A percentile compares a stretch with the other conserved stretches of the same genome.
These are phyloP conservation scores for Harrya chromipes DNA, from an alignment of 768 basidiomycete species.

Conservation along the genomic window DNA sequence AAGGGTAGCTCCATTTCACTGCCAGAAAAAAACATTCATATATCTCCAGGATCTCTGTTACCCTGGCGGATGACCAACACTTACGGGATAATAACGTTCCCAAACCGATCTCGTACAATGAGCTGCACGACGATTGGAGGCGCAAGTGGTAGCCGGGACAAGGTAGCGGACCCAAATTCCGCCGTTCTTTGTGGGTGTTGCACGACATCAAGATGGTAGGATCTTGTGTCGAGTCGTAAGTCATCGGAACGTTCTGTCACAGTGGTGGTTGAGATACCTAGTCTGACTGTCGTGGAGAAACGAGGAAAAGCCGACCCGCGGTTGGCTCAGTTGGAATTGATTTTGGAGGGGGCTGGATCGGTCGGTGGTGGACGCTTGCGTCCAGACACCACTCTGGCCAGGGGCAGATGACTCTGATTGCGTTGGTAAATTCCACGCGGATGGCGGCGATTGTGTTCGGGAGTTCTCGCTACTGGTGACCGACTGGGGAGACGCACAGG, in stretches of 20 bases:
- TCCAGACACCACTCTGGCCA: slow-evolving; percentile 26
- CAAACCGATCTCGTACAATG: slow-evolving; percentile 66
- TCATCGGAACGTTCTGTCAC: slow-evolving; percentile 8
- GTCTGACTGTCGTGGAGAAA: slow-evolving; percentile 52
- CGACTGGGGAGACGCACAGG: slow-evolving; percentile 31
- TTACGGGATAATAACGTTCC: slow-evolving; percentile 75
- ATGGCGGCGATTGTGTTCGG: slow-evolving; percentile 46
- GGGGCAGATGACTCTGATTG: slow-evolving; percentile 32
- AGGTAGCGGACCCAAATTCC: slow-evolving; percentile 69
- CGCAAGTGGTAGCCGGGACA: slow-evolving; percentile 79
- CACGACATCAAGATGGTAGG: slow-evolving; percentile 80
- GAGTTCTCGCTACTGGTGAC: slow-evolving; percentile 44
- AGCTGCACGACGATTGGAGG: slow-evolving; percentile 84
- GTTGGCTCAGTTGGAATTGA: slow-evolving; percentile 39
- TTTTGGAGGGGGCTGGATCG: slow-evolving; percentile 36
- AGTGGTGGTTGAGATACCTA: slow-evolving; percentile 39
- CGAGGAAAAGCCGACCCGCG: slow-evolving; percentile 57
- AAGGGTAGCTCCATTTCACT: slow-evolving; percentile 88
- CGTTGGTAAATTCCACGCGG: slow-evolving; percentile 38
- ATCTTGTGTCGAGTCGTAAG: slow-evolving; percentile 37
- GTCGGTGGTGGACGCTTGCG: slow-evolving; percentile 22
- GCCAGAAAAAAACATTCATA: slow-evolving; percentile 18
- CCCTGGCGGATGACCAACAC: slow-evolving; percentile 35
- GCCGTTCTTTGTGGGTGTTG: slow-evolving; percentile 83
- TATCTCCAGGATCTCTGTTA: slow-evolving; percentile 19